Evolutionary conservation across 1,284 basidiomycete genomes (phyloP), one percentile per base, ranked within the genome.

Genomic region (Microbotryum silenes-acaulis): DNA sequence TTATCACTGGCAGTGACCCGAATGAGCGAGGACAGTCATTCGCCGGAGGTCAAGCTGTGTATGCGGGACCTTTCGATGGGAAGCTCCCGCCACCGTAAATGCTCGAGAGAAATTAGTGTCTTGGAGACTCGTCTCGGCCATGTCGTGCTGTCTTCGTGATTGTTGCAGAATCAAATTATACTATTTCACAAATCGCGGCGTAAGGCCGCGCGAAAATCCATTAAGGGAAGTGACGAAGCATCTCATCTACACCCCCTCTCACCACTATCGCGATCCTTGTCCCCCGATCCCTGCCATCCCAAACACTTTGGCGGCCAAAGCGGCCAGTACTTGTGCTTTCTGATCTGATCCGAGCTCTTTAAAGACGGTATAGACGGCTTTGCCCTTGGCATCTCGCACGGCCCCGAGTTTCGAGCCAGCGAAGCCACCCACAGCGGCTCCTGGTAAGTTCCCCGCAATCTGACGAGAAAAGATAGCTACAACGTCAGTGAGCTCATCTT

Each of bases 301-400:
- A 42, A 97, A 76, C 16, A 97, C 89, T 76, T 97, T 96, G 74
- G 89, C 78, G 1, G 92, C 91, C 48, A 97, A 77, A 8, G 87
- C 89, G 48, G 86, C 85, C 52, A 97, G 77, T 67, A 97, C 70
- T 48, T 74, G 67, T 0, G 75, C 74, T 48, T 73, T 88, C 87
- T 97, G 72, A 10, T 62, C 68, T 48, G 57, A 59, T 18, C 65
- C 65, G 50, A 75, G 60, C 29, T 68, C 66, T 52, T 92, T 78
- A 75, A 98, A 98, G n/a, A 97, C 94, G 21, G 86, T 81, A 12
- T 88, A 89, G 25, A 96, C 91, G 65, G 85, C 86, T 80, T 89
- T 91, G n/a, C 79, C 91, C 78, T 94, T 94, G 2, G 91, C 91
- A 72, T 96, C 91, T 57, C 91, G 80, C 57, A 96, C 80, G 2